Conservation (phyloP, 345 rosid species). For the Atalantia buxifolia region DNA sequence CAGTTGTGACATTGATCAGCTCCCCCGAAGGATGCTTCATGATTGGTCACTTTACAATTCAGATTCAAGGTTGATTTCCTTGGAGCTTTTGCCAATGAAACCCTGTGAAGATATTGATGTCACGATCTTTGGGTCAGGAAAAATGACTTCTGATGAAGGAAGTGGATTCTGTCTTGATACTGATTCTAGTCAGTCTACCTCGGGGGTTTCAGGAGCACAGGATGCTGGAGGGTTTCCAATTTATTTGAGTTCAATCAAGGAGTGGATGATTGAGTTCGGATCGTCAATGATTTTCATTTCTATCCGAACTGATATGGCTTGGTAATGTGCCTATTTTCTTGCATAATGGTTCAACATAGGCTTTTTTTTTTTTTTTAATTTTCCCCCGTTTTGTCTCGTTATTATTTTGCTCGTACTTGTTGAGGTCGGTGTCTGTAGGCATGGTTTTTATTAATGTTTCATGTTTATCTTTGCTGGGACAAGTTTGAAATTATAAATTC, state of each 20-base stretch:
- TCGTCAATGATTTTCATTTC: slow-evolving; percentile 55
- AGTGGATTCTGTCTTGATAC: slow-evolving; percentile 49
- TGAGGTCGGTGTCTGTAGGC: background rate
- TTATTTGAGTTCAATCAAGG: slow-evolving; percentile 69
- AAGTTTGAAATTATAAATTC: background rate
- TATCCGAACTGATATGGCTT: slow-evolving; percentile 73
- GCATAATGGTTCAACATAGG: background rate
- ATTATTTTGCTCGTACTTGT: background rate
- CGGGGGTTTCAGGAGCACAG: slow-evolving; percentile 28
- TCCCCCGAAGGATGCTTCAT: slow-evolving; percentile 68
- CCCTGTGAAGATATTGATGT: slow-evolving; percentile 70
- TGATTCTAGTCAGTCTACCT: slow-evolving; percentile 41
- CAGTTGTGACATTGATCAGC: slow-evolving; percentile 37
- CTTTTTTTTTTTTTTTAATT: background rate
- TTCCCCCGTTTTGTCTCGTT: background rate
- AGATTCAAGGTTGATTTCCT: slow-evolving; percentile 60
- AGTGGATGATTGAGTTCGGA: slow-evolving; percentile 87
- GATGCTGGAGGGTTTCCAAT: slow-evolving; percentile 46
- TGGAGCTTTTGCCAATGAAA: slow-evolving; percentile 85
- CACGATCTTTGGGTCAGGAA: slow-evolving; percentile 71
- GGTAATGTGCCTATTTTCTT: slow-evolving; percentile 42
- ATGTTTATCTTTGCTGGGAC: background rate
- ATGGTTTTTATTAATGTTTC: background rate
- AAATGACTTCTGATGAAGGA: slow-evolving; percentile 64
- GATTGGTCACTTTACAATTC: slow-evolving; percentile 87